Base-by-base conservation (phyloP, 2,329 filamentous ascomycete genomes). In the Phyllosticta citriasiana region DNA sequence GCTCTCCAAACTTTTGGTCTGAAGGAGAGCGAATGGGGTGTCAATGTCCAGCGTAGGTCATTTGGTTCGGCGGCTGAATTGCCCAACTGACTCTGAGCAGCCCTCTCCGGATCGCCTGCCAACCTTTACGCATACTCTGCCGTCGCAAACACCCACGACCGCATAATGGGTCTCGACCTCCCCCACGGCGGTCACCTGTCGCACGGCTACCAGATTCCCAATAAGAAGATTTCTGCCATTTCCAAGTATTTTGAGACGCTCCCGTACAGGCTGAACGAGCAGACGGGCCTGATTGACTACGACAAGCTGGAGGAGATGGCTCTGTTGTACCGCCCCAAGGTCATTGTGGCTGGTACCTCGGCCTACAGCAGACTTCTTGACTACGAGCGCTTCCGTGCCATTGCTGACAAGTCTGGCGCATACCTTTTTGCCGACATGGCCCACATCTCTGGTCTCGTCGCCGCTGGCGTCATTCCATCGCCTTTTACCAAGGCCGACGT, bases 211-310 rank as follows among this genome's bases (percentile, higher is more conserved):
- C 94, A 99, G 78, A 97, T 90, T 22, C 91, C 94, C 2, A 87
- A 87, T 59, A 79, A 77, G 71, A 81, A 81, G 73, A 99, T 99
- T 77, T 97, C 93, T 60, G 91, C 91, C 63, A 88, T 99, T 69
- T 97, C 93, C 50, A 97, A 93, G 72, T 99, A 99, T 84, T 99
- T 97, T 74, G 93, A 99, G 83, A 99, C 94, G 63, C 88, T 99
- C 78, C 94, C 94, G 61, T 99, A 99, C 83, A 87, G 91, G 64
- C 88, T 97, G 65, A 82, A 94, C 76, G 83, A 89, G 69, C 84
- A 89, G 71, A 97, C 94, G 33, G 94, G 94, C 68, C 86, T 97
- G 76, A 99, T 99, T 72, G 94, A 99, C 79, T 99, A 99, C 77
- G 91, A 96, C 70, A 85, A 84, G 70, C 87, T 99, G 65, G 88